Evolutionary conservation across 75 land plant species (phyloP).

Genomic region (Adiantum capillusveneris): DNA sequence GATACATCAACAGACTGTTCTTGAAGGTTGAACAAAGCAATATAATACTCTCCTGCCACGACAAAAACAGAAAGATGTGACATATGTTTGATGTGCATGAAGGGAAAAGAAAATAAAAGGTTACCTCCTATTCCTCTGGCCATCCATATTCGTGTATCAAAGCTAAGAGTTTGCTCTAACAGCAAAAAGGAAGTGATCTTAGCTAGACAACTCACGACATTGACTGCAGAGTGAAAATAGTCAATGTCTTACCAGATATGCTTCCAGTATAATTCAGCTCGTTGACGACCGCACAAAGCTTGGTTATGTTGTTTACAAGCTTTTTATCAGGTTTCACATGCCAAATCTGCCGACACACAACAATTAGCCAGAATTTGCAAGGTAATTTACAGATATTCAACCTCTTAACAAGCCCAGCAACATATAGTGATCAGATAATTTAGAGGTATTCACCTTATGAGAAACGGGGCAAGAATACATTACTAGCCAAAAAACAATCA

Average conservation of each 20-base stretch:
- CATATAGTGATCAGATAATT: too few species aligned
- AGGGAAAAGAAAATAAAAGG: neutral
- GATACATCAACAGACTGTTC: slow-evolving; percentile 25
- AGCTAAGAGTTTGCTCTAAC: neutral
- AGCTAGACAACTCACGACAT: slow-evolving; percentile 55
- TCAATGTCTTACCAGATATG: neutral
- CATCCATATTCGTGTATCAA: neutral
- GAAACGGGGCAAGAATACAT: too few species aligned
- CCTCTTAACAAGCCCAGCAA: too few species aligned
- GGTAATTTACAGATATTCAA: too few species aligned
- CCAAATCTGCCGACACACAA: slow-evolving; percentile 48
- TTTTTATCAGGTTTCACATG: slow-evolving; percentile 42
- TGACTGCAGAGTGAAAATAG: slow-evolving; percentile 36
- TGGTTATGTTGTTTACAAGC: slow-evolving; percentile 44
- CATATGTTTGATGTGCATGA: neutral
- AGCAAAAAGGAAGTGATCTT: neutral
- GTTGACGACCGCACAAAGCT: slow-evolving; percentile 46
- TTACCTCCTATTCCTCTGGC: neutral
- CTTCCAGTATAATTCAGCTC: slow-evolving; percentile 24
- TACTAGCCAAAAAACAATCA: too few species aligned
- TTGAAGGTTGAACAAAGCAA: slow-evolving; percentile 70
- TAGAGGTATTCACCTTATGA: too few species aligned
- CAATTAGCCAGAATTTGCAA: too few species aligned
- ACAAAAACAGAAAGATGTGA: neutral
- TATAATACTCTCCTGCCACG: slow-evolving; percentile 52